These are phyloP conservation scores for Rhytidhysteron rufulum DNA, from an alignment of 2,329 filamentous ascomycete species.

Conservation along the genomic window DNA sequence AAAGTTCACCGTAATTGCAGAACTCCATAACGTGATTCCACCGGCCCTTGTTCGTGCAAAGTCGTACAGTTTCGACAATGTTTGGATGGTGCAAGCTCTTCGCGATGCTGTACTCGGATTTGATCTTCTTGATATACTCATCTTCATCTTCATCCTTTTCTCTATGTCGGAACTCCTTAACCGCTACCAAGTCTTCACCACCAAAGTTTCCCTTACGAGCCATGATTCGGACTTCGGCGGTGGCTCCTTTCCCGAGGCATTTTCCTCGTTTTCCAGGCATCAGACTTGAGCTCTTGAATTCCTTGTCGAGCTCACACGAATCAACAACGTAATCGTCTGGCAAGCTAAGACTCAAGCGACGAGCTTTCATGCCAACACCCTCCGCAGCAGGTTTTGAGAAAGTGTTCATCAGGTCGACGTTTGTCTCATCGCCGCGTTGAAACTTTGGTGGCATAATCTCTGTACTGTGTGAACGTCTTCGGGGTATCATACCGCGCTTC, in stretches of 20 bases:
- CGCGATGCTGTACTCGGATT: constrained; percentile 83
- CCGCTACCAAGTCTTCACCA: constrained; percentile 69
- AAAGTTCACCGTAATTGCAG: constrained; percentile 78
- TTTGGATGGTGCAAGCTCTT: constrained; percentile 84
- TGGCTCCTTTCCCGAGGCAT: constrained; percentile 76
- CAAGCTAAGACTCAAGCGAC: constrained; percentile 70
- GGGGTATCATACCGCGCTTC: constrained; percentile 13
- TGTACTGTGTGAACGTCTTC: constrained; percentile 34
- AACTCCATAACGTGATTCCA: constrained; percentile 96
- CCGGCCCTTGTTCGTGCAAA: constrained; percentile 68
- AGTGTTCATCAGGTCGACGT: constrained; percentile 30
- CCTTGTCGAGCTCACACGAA: constrained; percentile 62
- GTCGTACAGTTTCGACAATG: constrained; percentile 73
- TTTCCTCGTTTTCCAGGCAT: constrained; percentile 70
- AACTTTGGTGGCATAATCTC: constrained; percentile 25
- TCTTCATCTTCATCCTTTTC: constrained; percentile 64
- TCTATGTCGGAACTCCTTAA: constrained; percentile 81
- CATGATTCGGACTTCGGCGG: constrained; percentile 80
- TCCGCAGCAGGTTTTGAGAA: constrained; percentile 52
- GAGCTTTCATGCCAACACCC: constrained; percentile 72
- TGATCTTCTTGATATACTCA: constrained; percentile 85
- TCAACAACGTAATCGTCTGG: constrained; percentile 73
- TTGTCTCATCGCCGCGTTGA: constrained; percentile 13
- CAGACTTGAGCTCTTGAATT: constrained; percentile 65
- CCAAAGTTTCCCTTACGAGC: constrained; percentile 60